These are phyloP conservation scores for Leccinum olivaceopallidum DNA, from an alignment of 768 basidiomycete genomes.

Conservation along the genomic window DNA sequence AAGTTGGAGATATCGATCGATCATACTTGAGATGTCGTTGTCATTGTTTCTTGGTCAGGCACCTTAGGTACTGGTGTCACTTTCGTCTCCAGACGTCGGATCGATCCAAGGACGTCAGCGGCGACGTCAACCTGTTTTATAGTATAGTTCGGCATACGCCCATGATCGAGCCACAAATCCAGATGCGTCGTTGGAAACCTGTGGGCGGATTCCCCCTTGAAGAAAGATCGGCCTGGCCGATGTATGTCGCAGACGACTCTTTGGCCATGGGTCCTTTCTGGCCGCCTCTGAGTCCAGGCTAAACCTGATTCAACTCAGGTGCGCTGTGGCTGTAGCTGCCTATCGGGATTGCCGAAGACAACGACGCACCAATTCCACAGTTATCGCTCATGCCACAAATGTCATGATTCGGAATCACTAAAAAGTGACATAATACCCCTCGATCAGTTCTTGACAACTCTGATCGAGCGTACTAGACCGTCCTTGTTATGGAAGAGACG, in stretches of 20 bases:
- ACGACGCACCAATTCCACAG: background rate
- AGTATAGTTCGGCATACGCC: background rate
- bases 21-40: background rate
- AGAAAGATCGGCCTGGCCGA: background rate
- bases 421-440: background rate
- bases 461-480: background rate
- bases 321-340: background rate
- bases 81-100: background rate
- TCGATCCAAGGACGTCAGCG: background rate
- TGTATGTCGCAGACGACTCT: background rate
- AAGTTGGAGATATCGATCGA: background rate
- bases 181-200: background rate
- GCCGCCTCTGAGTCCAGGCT: background rate
- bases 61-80: background rate
- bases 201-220: background rate
- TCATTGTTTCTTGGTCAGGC: background rate
- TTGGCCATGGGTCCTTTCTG: background rate
- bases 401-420: background rate
- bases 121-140: background rate
- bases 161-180: background rate
- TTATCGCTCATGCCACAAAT: background rate
- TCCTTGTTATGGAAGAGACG: background rate
- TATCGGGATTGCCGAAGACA: background rate
- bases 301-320: background rate
- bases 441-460: background rate